Evolutionary conservation across 1,284 basidiomycete genomes (phyloP).

Genomic region (Porogramme epimiltina): DNA sequence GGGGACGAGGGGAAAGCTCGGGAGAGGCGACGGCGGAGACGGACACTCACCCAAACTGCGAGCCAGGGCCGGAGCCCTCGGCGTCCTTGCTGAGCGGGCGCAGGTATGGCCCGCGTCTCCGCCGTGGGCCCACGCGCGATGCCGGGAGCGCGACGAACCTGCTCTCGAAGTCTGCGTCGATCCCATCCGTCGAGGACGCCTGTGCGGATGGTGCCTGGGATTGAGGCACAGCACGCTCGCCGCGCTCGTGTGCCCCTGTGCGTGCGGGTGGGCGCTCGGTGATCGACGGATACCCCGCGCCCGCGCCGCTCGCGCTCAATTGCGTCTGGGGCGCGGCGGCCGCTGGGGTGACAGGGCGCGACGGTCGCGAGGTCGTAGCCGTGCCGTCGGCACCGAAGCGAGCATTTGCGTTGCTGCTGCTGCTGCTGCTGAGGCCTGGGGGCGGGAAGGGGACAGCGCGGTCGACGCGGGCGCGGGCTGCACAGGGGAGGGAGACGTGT

Average conservation of each 20-base stretch:
- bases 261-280: too few relatives aligned
- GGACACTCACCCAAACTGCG: constrained; percentile 1
- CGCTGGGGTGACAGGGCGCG: too few relatives aligned
- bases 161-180: constrained; percentile 1
- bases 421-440: neutral
- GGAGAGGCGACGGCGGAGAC: neutral
- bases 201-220: neutral
- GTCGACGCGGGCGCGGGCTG: neutral
- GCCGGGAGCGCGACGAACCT: neutral
- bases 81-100: neutral
- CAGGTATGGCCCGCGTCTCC: neutral
- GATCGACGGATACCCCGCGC: too few relatives aligned
- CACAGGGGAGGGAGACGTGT: too few relatives aligned
- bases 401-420: too few relatives aligned
- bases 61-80: neutral
- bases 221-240: neutral
- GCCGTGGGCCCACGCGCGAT: neutral
- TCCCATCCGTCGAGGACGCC: neutral
- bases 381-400: neutral
- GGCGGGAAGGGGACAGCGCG: neutral
- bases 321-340: too few relatives aligned
- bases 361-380: neutral
- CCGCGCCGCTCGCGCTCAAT: too few relatives aligned
- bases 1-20: too few relatives aligned
- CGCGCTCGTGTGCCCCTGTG: neutral